Base-by-base conservation (phyloP, 352 stramenopile species). In the Pythium insidiosum region DNA sequence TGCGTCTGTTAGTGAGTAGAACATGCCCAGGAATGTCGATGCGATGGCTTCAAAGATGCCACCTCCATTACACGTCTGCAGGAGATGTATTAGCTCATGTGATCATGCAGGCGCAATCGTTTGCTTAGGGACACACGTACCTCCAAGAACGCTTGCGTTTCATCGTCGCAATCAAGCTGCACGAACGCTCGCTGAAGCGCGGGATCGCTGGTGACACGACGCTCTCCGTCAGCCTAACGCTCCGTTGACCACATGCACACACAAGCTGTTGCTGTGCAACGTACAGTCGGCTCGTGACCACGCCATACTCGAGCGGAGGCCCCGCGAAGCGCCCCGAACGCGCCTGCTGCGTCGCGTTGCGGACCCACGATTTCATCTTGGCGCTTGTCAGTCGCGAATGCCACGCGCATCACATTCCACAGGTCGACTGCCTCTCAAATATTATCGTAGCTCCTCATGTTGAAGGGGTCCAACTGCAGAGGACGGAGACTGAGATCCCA, bases 1-100 rank as follows among this genome's bases (percentile, higher is more conserved):
- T 31, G 66, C 60, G 59, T 92, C 80, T 4, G 80, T 92, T 23
- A 88, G 57, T 20, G 77, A 89, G 61, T 87, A 92, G 38, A 89
- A 92, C 47, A 80, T 61, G 23, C 78, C 73, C 7, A 92, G 67
- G 5, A 89, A 38, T 0, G 63, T 83, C 24, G 80, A 89, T 4
- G 65, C 60, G 18, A 88, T 24, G 0, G 75, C 78, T 35, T 88
- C 68, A 33, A 78, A 81, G 26, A 88, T 48, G 39, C 66, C 69
- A 16, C 74, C 76, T 12, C 75, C 70, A n/a, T 71, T 87, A 44
- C 80, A 92, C 9, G 71, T 87, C 80, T 92, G 25, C 15, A n/a
- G n/a, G n/a, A n/a, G n/a, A n/a, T n/a, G n/a, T n/a, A n/a, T n/a
- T n/a, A n/a, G n/a, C n/a, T n/a, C n/a, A n/a, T n/a, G n/a, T n/a